A percentile compares a stretch with the other conserved stretches of the same genome.
These are phyloP conservation scores for Suhomyces yuchorum DNA, from an alignment of 1,139 yeast genomes.

Conservation along the genomic window DNA sequence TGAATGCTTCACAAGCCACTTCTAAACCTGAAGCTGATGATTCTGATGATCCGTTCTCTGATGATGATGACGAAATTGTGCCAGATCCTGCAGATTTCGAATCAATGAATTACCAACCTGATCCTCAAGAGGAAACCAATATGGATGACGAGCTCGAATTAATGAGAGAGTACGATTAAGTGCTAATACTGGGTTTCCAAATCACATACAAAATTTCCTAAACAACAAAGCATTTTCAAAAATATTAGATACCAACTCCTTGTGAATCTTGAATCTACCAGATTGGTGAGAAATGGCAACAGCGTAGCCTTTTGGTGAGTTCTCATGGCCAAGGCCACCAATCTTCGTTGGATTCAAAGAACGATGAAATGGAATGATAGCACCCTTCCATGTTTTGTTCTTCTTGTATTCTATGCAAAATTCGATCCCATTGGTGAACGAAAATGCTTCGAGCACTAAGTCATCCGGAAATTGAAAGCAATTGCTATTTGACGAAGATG, in stretches of 20 bases:
- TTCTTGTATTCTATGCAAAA: neutral
- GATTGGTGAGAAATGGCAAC: conserved; percentile 49
- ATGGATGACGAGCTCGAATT: conserved; percentile 37
- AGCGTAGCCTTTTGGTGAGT: conserved; percentile 51
- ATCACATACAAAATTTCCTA: conserved; percentile 34
- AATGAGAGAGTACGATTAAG: conserved; percentile 41
- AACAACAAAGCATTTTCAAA: conserved; percentile 41
- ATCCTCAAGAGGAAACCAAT: conserved; percentile 8
- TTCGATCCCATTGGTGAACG: neutral
- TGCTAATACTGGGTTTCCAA: neutral
- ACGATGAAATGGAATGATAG: conserved; percentile 16
- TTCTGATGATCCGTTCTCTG: conserved; percentile 23
- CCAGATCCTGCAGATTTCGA: neutral
- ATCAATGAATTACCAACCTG: conserved; percentile 2
- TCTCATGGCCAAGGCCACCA: neutral
- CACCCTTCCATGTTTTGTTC: neutral
- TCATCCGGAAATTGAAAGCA: neutral
- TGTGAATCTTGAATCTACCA: conserved; percentile 31
- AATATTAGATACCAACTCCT: conserved; percentile 50
- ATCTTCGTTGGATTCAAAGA: conserved; percentile 19
- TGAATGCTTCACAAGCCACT: neutral
- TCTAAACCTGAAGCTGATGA: conserved; percentile 9
- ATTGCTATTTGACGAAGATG: neutral
- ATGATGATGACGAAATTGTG: neutral
- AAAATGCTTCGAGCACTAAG: neutral